Base-by-base conservation (phyloP, 2,329 filamentous ascomycete species). In the Pseudovirgaria hyperparasitica region DNA sequence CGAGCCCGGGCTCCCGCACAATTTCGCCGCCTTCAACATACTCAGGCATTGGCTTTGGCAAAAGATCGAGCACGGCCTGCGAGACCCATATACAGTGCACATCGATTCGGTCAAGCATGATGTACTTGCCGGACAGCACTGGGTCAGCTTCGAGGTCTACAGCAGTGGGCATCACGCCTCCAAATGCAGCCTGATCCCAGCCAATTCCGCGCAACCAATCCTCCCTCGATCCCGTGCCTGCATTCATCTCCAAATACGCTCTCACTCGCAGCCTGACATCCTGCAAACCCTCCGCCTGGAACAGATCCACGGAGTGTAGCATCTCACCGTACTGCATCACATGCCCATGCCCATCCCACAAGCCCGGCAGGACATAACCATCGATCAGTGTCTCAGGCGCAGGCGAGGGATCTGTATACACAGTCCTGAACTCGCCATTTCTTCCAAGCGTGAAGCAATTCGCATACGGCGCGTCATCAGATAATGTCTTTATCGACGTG, bases 311-410 rank as follows among this genome's bases (percentile, higher is more conserved):
- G 4, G 71, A 75, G 39, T 75, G 66, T 19, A 80, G 53, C 40
- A 76, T 74, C 49, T 80, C 73, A 26, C 71, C 76, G 44, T 76
- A 79, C 38, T 68, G 64, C 11, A 75, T 45, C 25, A 81, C 52
- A 43, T 81, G 76, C 0, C 72, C 76, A 45, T 81, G 76, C 0
- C 73, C 75, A 37, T 82, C 76, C 68, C 75, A 80, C 2, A 82
- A 56, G 0, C 76, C 76, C 0, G 76, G 76, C 15, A 78, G 66
- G 2, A 67, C 73, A 37, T 70, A 63, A 0, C 72, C 72, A 9
- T 44, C 39, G 13, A 46, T 40, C 1, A 44, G 47, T 6, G 42
- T 43, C 10, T 43, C 39, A n/a, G n/a, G n/a, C n/a, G 3, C 36
- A 38, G 3, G 50, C 51, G n/a, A 26, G 10, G 20, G 25, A 30